A percentile compares a stretch with the other conserved stretches of the same genome.
phyloP scores from a whole-genome alignment of 208 protist species.

The Crithidia expoeki region DNA sequence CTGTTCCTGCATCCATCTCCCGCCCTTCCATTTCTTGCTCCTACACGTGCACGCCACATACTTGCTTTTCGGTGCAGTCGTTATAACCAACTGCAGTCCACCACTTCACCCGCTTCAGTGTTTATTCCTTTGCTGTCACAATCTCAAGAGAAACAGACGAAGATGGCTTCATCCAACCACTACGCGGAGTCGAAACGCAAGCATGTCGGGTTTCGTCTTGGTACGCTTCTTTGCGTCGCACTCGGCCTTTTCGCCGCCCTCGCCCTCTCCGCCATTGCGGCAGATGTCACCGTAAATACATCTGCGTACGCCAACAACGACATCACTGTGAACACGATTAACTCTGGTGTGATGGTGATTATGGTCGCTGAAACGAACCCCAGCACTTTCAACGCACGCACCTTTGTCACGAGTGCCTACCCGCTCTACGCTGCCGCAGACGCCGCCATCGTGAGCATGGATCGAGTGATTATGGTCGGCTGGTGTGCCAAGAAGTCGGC shows the following conservation, averaged over 20 bases:
- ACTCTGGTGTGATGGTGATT: neutral
- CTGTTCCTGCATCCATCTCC: too few species aligned
- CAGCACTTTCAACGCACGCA: slow-evolving; percentile 1
- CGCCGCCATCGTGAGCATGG: slow-evolving; percentile 9
- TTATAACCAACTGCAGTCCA: too few species aligned
- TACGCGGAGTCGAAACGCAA: neutral
- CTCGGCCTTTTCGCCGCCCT: slow-evolving; percentile 1
- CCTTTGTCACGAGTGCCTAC: slow-evolving; percentile 9
- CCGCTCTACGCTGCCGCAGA: slow-evolving; percentile 8
- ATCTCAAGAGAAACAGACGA: neutral
- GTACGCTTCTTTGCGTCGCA: neutral
- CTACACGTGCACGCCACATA: too few species aligned
- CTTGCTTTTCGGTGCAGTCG: too few species aligned
- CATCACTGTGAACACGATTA: slow-evolving; percentile 8
- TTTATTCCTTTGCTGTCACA: neutral
- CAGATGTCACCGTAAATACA: slow-evolving; percentile 8
- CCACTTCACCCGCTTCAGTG: too few species aligned
- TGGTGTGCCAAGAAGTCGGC: slow-evolving; percentile 13
- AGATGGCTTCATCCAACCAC: neutral
- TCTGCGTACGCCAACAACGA: slow-evolving; percentile 24
- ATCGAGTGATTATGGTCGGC: slow-evolving; percentile 18
- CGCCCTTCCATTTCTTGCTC: too few species aligned
- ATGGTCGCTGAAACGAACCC: neutral
- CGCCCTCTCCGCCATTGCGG: neutral
- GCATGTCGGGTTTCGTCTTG: neutral